phyloP scores from a whole-genome alignment of 768 basidiomycete genomes.

The Mycena chlorophos region DNA sequence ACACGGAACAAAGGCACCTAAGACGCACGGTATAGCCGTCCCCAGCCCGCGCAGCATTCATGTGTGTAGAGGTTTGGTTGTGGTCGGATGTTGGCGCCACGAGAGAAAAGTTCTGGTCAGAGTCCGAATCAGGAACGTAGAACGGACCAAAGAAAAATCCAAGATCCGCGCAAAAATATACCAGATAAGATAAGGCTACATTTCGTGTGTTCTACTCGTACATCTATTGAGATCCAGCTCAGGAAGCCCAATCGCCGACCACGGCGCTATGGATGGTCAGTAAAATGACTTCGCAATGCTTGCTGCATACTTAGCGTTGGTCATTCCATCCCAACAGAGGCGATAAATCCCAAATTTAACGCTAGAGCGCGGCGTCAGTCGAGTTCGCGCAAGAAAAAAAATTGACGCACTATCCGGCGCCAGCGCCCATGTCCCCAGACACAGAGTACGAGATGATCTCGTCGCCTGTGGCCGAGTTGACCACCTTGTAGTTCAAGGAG shows the following conservation, averaged over 20 bases:
- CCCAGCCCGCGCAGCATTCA: too few species aligned
- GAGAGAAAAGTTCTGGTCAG: too few species aligned
- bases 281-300: not conserved
- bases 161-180: too few species aligned
- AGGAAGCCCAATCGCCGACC: not conserved
- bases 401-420: slow-evolving; percentile 15
- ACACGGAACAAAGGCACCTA: too few species aligned
- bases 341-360: slow-evolving; percentile 22
- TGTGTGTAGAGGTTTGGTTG: too few species aligned
- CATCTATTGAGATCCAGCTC: too few species aligned
- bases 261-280: slow-evolving; percentile 9
- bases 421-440: slow-evolving; percentile 19
- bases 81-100: too few species aligned
- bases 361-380: not conserved
- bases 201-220: too few species aligned
- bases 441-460: slow-evolving; percentile 18
- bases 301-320: slow-evolving; percentile 14
- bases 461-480: slow-evolving; percentile 13
- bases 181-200: too few species aligned
- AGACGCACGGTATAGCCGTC: too few species aligned
- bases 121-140: too few species aligned
- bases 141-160: too few species aligned
- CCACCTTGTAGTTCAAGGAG: slow-evolving; percentile 16
- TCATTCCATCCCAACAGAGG: slow-evolving; percentile 18
- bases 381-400: not conserved